Percentiles rank a stretch among this genome's conserved stretches.
Conservation (phyloP, 1,284 basidiomycete species). For the Leccinum variabile region DNA sequence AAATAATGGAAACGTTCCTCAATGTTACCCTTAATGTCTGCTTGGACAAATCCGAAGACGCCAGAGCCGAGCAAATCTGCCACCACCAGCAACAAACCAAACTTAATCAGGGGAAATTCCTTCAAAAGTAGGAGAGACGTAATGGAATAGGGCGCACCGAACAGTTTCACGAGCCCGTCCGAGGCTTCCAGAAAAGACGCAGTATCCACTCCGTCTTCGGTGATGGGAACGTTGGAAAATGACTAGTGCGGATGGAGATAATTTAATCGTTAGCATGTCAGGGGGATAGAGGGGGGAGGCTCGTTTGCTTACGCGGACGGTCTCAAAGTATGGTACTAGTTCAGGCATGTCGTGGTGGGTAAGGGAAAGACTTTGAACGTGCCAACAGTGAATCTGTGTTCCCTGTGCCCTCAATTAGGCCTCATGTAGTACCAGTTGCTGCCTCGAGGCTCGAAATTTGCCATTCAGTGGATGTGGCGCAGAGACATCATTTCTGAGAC, state of each 20-base stretch:
- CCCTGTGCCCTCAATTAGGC: constrained; percentile 6
- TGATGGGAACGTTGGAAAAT: constrained; percentile 82
- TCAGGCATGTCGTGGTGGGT: constrained; percentile 24
- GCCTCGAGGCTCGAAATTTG: constrained; percentile 31
- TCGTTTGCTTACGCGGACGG: constrained; percentile 57
- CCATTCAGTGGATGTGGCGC: constrained; percentile 26
- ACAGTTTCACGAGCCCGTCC: constrained; percentile 88
- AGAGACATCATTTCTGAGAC: constrained; percentile 20
- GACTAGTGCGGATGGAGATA: constrained; percentile 51
- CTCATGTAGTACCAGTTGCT: constrained; percentile 23
- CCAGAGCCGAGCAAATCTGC: constrained; percentile 85
- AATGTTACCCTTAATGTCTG: constrained; percentile 89
- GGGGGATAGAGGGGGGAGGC: neutral
- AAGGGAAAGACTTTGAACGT: constrained; percentile 9
- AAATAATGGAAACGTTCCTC: constrained; percentile 46
- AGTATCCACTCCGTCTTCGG: constrained; percentile 81
- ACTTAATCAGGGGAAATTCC: constrained; percentile 16
- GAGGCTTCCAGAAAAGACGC: constrained; percentile 83
- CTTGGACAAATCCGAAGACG: constrained; percentile 89
- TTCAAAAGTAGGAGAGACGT: constrained; percentile 16
- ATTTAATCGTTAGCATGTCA: neutral
- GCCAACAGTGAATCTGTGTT: neutral
- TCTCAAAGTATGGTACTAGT: constrained; percentile 72
- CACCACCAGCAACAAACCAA: neutral
- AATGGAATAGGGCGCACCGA: constrained; percentile 56